Percentiles rank a stretch among this genome's conserved stretches.
phyloP scores from a whole-genome alignment of 2,329 filamentous ascomycete species.

The Cryphonectria radicalis region DNA sequence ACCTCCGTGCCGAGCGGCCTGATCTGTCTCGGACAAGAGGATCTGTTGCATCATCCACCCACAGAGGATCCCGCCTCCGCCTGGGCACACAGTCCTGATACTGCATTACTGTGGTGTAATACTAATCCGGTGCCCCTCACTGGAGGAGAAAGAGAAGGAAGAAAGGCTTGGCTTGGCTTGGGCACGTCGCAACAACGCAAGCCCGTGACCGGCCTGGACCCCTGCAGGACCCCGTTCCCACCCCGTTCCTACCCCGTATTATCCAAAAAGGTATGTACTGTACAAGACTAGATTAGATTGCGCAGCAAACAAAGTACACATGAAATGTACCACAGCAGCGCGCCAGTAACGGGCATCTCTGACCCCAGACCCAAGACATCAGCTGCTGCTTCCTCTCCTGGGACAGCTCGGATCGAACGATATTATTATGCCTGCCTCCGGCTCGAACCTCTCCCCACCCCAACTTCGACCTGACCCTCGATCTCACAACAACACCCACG shows the following conservation, averaged over 20 bases:
- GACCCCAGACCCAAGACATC: conserved; percentile 15
- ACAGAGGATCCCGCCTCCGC: neutral
- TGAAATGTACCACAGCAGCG: neutral
- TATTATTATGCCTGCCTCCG: conserved; percentile 11
- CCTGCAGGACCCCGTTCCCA: conserved; percentile 2
- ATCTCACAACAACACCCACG: conserved; percentile 37
- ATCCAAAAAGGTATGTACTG: neutral
- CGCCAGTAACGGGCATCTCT: conserved; percentile 19
- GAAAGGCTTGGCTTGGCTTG: neutral
- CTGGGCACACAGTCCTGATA: neutral
- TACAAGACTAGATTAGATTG: neutral
- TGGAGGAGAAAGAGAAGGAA: neutral
- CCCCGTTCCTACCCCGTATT: neutral
- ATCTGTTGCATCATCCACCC: neutral
- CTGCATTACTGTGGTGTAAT: conserved; percentile 14
- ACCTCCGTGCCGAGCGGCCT: neutral
- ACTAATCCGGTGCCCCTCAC: conserved; percentile 17
- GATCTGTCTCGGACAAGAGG: neutral
- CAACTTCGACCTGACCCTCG: conserved; percentile 23
- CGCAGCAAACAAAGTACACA: neutral
- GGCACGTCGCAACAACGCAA: neutral
- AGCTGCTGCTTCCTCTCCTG: conserved; percentile 14
- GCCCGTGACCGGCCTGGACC: neutral
- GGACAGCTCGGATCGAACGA: conserved; percentile 9
- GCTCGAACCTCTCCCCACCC: conserved; percentile 18